Percentiles rank a stretch among this genome's conserved stretches.
Conservation (phyloP, 495 filamentous ascomycete species). For the Daldinia caldariorum region DNA sequence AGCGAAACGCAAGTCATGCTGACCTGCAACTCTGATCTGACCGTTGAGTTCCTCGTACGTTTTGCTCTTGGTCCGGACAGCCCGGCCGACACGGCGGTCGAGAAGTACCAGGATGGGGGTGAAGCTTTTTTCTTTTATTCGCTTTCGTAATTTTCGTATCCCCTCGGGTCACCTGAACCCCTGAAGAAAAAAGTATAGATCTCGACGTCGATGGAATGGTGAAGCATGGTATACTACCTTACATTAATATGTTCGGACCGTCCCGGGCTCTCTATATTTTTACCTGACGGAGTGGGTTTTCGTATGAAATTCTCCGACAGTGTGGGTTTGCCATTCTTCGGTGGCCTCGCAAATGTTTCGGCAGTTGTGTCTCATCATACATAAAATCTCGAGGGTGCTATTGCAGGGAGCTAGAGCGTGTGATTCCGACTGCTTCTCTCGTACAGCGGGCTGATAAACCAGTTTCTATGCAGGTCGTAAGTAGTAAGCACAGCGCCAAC, state of each 20-base stretch:
- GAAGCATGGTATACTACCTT: constrained; percentile 32
- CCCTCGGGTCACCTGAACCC: not conserved
- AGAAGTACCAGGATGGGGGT: constrained; percentile 6
- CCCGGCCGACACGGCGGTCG: constrained; percentile 14
- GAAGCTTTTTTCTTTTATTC: not conserved
- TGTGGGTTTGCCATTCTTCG: constrained; percentile 12
- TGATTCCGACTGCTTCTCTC: constrained; percentile 31
- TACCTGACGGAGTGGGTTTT: constrained; percentile 5
- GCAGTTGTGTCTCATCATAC: constrained; percentile 38
- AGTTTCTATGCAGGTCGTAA: constrained; percentile 26
- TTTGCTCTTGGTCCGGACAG: constrained; percentile 12
- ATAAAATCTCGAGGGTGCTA: constrained; percentile 8
- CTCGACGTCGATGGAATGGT: constrained; percentile 19
- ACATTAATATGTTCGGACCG: constrained; percentile 34
- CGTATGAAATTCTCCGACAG: constrained; percentile 27
- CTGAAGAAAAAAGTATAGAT: constrained; percentile 3
- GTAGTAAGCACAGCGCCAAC: constrained; percentile 42
- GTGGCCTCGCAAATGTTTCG: constrained; percentile 34
- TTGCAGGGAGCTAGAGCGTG: constrained; percentile 31
- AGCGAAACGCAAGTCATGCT: constrained; percentile 35
- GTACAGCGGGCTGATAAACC: constrained; percentile 18
- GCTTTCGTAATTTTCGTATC: not conserved
- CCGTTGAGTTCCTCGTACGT: constrained; percentile 31
- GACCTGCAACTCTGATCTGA: constrained; percentile 37
- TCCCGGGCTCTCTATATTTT: constrained; percentile 17